Percentiles rank a stretch among this genome's conserved stretches.
phyloP scores from a whole-genome alignment of 225 moss, liverwort and hornwort species.

The Polytrichum commune region DNA sequence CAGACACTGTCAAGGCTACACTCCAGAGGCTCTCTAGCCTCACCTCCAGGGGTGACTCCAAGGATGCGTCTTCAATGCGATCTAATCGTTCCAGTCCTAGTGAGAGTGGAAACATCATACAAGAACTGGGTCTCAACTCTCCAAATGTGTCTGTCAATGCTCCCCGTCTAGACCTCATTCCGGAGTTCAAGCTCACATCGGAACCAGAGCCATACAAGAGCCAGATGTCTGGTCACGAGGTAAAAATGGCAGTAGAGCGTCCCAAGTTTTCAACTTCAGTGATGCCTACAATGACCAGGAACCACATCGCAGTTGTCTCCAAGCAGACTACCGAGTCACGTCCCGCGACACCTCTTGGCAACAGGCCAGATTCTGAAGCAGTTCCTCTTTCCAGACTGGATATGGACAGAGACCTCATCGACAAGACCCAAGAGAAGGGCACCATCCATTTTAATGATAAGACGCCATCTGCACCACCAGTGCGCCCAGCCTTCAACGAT shows the following conservation, averaged over 20 bases:
- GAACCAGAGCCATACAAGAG: slow-evolving; percentile 45
- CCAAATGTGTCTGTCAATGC: slow-evolving; percentile 94
- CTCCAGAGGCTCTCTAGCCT: slow-evolving; percentile 67
- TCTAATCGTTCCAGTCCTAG: slow-evolving; percentile 71
- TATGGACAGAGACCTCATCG: slow-evolving; percentile 38
- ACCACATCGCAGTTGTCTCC: slow-evolving; percentile 33
- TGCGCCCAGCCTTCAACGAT: slow-evolving; percentile 90
- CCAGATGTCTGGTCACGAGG: slow-evolving; percentile 30
- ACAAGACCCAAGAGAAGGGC: slow-evolving; percentile 51
- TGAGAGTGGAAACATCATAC: slow-evolving; percentile 62
- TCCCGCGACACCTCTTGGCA: slow-evolving; percentile 8
- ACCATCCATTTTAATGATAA: slow-evolving; percentile 58
- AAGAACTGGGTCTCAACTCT: slow-evolving; percentile 74
- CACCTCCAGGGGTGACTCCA: slow-evolving; percentile 58
- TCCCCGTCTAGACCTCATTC: slow-evolving; percentile 91
- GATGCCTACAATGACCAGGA: slow-evolving; percentile 28
- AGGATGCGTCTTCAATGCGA: slow-evolving; percentile 82
- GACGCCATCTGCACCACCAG: slow-evolving; percentile 44
- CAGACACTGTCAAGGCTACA: slow-evolving; percentile 67
- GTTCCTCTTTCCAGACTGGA: slow-evolving; percentile 30
- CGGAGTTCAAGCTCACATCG: slow-evolving; percentile 80
- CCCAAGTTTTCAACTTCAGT: slow-evolving; percentile 38
- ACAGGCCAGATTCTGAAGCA: slow-evolving; percentile 30
- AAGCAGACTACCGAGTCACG: slow-evolving; percentile 20
- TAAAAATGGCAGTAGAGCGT: slow-evolving; percentile 24